Evolutionary conservation across 2,329 filamentous ascomycete genomes (phyloP).

Genomic region (Penicillium olsonii): DNA sequence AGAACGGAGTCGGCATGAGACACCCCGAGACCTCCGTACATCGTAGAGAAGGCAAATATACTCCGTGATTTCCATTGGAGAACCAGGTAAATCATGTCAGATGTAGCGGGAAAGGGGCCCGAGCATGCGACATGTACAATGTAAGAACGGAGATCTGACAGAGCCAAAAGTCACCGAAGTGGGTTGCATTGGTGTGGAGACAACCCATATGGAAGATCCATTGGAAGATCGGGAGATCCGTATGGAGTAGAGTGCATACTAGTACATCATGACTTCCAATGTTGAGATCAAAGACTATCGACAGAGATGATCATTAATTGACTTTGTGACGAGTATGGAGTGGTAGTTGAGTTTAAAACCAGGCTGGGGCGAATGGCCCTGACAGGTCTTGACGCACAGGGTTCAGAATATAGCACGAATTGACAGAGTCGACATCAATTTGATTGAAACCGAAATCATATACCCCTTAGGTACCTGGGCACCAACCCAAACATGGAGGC

Average conservation of each 20-base stretch:
- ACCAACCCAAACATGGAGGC: background rate
- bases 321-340: no score
- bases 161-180: background rate
- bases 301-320: no score
- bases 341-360: no score
- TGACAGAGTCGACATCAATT: background rate
- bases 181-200: background rate
- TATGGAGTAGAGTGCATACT: background rate
- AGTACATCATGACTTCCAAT: no score
- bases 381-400: no score
- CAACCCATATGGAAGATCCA: background rate
- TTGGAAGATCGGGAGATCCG: background rate
- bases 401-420: background rate
- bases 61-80: background rate
- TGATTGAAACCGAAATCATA: no score
- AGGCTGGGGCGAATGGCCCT: no score
- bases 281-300: no score
- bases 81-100: background rate
- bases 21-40: background rate
- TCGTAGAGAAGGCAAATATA: no score
- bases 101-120: background rate
- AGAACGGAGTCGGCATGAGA: background rate
- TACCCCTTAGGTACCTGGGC: background rate
- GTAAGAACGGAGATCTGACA: background rate
- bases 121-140: slow-evolving; percentile 7